These are phyloP conservation scores for Leccinum angustisporum DNA, from an alignment of 1,284 basidiomycete genomes.

Conservation along the genomic window DNA sequence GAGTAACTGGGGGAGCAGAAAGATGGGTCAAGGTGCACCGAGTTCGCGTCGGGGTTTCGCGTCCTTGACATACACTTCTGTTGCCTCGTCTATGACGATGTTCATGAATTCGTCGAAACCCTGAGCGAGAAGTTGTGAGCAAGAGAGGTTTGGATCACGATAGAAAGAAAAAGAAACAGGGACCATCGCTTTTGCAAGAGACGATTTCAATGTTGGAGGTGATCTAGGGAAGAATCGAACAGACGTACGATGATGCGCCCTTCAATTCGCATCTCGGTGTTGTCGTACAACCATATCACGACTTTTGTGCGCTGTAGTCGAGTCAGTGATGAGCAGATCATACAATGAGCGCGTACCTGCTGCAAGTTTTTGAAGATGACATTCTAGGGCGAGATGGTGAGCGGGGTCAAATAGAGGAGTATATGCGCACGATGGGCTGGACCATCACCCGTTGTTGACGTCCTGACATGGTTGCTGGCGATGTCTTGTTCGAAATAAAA, in stretches of 20 bases:
- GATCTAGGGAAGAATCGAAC: conserved; percentile 21
- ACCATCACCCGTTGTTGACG: conserved; percentile 96
- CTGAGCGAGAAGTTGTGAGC: conserved; percentile 43
- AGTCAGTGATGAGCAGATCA: conserved; percentile 16
- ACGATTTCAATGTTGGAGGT: conserved; percentile 29
- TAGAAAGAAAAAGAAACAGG: background rate
- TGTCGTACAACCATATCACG: conserved; percentile 96
- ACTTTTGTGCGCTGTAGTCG: conserved; percentile 75
- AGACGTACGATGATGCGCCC: conserved; percentile 91
- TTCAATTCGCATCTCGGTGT: conserved; percentile 95
- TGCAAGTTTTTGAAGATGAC: conserved; percentile 99
- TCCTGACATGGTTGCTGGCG: conserved; percentile 70
- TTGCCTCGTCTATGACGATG: conserved; percentile 92
- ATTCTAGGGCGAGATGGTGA: conserved; percentile 60
- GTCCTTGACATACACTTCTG: conserved; percentile 90
- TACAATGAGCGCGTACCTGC: conserved; percentile 45
- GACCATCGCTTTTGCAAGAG: conserved; percentile 28
- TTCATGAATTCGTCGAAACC: conserved; percentile 99
- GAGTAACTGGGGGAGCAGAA: background rate
- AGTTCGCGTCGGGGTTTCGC: conserved; percentile 81
- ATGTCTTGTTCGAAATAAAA: conserved; percentile 2
- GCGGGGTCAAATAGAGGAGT: conserved; percentile 33
- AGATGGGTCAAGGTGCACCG: conserved; percentile 43
- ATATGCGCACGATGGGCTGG: conserved; percentile 92
- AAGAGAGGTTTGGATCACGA: conserved; percentile 1